Conservation (phyloP, 2,329 filamentous ascomycete genomes). For the Pseudogymnoascus sp. region DNA sequence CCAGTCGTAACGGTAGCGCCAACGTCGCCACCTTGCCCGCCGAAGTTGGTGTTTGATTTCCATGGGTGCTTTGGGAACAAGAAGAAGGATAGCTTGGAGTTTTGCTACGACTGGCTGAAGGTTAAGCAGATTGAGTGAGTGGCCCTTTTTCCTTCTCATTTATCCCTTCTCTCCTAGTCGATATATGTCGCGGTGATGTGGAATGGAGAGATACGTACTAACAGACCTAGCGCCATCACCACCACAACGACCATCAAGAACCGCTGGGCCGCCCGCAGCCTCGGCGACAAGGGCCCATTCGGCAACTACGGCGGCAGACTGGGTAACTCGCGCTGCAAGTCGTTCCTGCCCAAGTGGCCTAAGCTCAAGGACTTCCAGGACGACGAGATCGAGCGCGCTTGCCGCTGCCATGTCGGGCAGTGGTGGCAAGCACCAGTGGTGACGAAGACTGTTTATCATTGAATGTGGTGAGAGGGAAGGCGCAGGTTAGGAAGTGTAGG, state of each 20-base stretch:
- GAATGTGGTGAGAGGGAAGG: neutral
- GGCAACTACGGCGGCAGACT: neutral
- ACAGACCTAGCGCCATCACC: neutral
- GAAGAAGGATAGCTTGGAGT: neutral
- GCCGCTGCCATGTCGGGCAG: neutral
- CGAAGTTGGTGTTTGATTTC: slow-evolving; percentile 3
- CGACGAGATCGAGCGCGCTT: neutral
- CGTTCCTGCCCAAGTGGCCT: neutral
- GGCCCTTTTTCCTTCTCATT: neutral
- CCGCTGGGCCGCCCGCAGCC: neutral
- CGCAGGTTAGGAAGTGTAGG: neutral
- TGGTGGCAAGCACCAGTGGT: slow-evolving; percentile 4
- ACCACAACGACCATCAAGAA: slow-evolving; percentile 1
- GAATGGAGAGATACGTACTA: neutral
- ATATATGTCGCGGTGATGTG: neutral
- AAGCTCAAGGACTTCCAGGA: slow-evolving; percentile 8
- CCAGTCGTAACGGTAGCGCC: neutral
- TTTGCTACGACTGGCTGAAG: neutral
- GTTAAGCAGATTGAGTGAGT: slow-evolving; percentile 5
- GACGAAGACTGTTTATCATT: neutral
- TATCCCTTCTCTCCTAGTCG: neutral
- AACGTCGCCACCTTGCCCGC: neutral
- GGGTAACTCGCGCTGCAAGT: neutral
- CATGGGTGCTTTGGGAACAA: neutral
- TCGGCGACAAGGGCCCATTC: neutral